These are phyloP conservation scores for Epichloe scottii DNA, from an alignment of 2,329 filamentous ascomycete species.

Conservation along the genomic window DNA sequence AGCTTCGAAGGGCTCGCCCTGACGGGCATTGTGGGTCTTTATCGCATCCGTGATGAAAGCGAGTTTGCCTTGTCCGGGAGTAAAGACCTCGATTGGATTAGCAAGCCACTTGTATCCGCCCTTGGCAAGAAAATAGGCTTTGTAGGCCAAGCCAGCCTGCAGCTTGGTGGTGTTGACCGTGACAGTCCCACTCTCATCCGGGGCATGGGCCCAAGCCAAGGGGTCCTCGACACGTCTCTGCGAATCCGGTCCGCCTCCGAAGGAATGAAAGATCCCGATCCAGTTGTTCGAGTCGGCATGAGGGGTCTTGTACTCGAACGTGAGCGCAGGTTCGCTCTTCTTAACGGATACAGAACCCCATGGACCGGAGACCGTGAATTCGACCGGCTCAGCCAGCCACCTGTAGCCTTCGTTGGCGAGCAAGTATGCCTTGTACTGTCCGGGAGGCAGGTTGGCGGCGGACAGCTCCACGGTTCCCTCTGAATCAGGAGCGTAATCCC, in stretches of 20 bases:
- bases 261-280: slow-evolving; percentile 23
- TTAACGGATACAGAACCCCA: slow-evolving; percentile 7
- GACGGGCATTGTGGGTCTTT: slow-evolving; percentile 24
- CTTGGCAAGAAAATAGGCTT: slow-evolving; percentile 23
- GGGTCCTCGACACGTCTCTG: slow-evolving; percentile 16
- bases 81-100: slow-evolving; percentile 18
- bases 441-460: slow-evolving; percentile 12
- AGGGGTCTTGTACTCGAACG: slow-evolving; percentile 23
- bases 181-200: slow-evolving; percentile 15
- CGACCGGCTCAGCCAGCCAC: slow-evolving; percentile 20
- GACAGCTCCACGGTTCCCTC: slow-evolving; percentile 16
- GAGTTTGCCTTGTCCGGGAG: slow-evolving; percentile 12
- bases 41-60: slow-evolving; percentile 18
- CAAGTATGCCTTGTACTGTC: slow-evolving; percentile 23
- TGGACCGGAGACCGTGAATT: slow-evolving; percentile 13
- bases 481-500: slow-evolving; percentile 18
- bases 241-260: slow-evolving; percentile 22
- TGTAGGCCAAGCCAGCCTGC: slow-evolving; percentile 18
- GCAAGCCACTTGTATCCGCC: slow-evolving; percentile 25
- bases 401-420: slow-evolving; percentile 21
- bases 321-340: slow-evolving; percentile 12
- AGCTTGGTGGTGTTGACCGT: slow-evolving; percentile 14
- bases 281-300: slow-evolving; percentile 21
- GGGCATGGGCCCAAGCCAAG: slow-evolving; percentile 22
- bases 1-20: slow-evolving; percentile 20